These are phyloP conservation scores for Microcos paniculata DNA, from an alignment of 345 rosid species.

Conservation along the genomic window DNA sequence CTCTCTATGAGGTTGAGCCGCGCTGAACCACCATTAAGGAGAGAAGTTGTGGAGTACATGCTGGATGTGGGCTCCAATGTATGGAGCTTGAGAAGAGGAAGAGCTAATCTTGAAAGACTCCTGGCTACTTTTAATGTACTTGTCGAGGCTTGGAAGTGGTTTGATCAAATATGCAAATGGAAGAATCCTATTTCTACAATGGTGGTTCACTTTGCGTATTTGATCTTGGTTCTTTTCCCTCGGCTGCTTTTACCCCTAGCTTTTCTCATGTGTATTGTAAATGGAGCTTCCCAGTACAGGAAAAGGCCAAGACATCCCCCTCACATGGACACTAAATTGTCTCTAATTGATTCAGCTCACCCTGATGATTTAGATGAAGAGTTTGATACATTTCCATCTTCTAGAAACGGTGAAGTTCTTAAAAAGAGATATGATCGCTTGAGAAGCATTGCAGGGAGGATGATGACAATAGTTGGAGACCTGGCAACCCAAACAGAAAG, in stretches of 20 bases:
- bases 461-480: slow-evolving; percentile 35
- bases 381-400: slow-evolving; percentile 49
- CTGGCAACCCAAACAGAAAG: slow-evolving; percentile 44
- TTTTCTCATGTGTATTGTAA: slow-evolving; percentile 17
- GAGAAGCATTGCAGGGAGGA: slow-evolving; percentile 43
- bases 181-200: slow-evolving; percentile 30
- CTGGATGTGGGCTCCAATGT: slow-evolving; percentile 34
- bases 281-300: slow-evolving; percentile 22
- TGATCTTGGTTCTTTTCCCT: slow-evolving; percentile 22
- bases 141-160: slow-evolving; percentile 32
- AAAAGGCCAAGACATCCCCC: slow-evolving; percentile 48
- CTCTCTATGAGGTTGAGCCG: slow-evolving; percentile 34
- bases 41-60: slow-evolving; percentile 56
- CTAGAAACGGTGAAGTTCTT: slow-evolving; percentile 22
- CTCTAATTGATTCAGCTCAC: slow-evolving; percentile 28
- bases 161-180: slow-evolving; percentile 40
- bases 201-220: slow-evolving; percentile 12
- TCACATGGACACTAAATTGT: slow-evolving; percentile 40
- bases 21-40: slow-evolving; percentile 47
- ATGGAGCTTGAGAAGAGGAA: slow-evolving; percentile 53
- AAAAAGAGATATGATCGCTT: slow-evolving; percentile 44
- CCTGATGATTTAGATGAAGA: slow-evolving; percentile 53
- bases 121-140: slow-evolving; percentile 28
- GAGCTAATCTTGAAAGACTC: slow-evolving; percentile 41
- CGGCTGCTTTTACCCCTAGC: slow-evolving; percentile 24